phyloP scores from a whole-genome alignment of 805 yeast species.

The Kodamaea sagamina region DNA sequence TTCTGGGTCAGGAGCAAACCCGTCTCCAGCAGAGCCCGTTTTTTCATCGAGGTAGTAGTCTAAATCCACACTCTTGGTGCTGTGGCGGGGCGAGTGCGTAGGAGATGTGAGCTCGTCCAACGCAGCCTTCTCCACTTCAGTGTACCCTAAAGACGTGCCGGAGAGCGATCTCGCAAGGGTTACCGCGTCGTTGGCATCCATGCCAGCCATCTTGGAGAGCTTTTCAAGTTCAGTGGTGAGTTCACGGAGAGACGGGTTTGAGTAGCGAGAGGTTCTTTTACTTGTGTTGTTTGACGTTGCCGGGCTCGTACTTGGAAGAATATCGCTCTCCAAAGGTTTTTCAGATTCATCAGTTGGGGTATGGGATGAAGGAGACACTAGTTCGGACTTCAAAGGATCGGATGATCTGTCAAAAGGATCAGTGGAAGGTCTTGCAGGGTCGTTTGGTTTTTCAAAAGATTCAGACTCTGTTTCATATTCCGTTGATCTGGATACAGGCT shows the following conservation, averaged over 20 bases:
- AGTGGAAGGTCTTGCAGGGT: no score
- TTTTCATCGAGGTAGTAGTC: conserved; percentile 6
- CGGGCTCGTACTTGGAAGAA: background rate
- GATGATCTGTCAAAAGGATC: no score
- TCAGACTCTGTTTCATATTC: no score
- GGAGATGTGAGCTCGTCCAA: conserved; percentile 18
- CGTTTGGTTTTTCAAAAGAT: no score
- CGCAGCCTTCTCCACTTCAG: conserved; percentile 45
- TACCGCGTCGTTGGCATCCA: conserved; percentile 78
- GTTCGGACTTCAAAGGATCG: conserved; percentile 1
- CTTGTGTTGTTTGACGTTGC: background rate
- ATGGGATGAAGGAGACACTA: background rate
- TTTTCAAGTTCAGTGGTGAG: conserved; percentile 74
- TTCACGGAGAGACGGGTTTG: conserved; percentile 66
- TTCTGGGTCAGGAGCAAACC: conserved; percentile 4
- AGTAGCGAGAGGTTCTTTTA: conserved; percentile 4
- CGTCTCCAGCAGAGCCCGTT: conserved; percentile 8
- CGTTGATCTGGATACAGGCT: no score
- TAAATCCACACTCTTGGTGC: background rate
- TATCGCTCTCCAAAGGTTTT: background rate
- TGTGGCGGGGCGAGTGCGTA: conserved; percentile 13
- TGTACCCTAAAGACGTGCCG: conserved; percentile 62
- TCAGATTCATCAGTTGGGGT: conserved; percentile 1
- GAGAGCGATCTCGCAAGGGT: conserved; percentile 80
- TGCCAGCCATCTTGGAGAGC: conserved; percentile 73